Base-by-base conservation (phyloP, 2,329 filamentous ascomycete genomes). In the Myotisia sp. region DNA sequence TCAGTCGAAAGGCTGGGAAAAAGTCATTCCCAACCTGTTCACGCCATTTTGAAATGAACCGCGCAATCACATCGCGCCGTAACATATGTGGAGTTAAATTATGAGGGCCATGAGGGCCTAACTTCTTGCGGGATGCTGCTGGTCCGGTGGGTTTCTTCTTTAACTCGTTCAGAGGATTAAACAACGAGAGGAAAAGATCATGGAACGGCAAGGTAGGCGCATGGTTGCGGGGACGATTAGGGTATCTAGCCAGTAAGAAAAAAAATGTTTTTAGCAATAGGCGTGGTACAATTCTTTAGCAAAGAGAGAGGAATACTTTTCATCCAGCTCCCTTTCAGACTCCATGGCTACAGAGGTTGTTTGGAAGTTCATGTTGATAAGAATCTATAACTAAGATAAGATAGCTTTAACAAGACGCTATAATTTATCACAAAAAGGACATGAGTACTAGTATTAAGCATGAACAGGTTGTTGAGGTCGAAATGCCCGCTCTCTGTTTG, bases 21-120 rank as follows among this genome's bases (percentile, higher is more conserved):
- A 98, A 82, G 55, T 98, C 90, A 46, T 83, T 64, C 17, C 90
- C 90, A 14, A 94, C 86, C 41, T 93, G 77, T 37, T 74, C 74
- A 24, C 86, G 74, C 90, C 90, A 98, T 53, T 74, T 70, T 9
- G 71, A 70, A 45, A 98, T 83, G 61, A 93, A 98, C 5, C 78
- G 68, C 36, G 86, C 74, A 43, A 98, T 84, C 44, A 94, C 80
- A 46, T 76, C 73, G 1, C 79, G 72, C 23, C 84, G 74, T 41
- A 79, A 71, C 53, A 94, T 85, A 44, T 87, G 74, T 0, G 83
- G 77, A 3, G 75, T 76, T 6, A 74, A 62, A 4, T 59, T 62
- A 6, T 62, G 57, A 6, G 48, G 37, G 5, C 44, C 40, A 39
- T 51, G 44, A 1, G 72, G 70, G 0, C 74, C 77, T 37, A 63